phyloP scores from a whole-genome alignment of 441 rosid species.

The Corymbia citriodora region DNA sequence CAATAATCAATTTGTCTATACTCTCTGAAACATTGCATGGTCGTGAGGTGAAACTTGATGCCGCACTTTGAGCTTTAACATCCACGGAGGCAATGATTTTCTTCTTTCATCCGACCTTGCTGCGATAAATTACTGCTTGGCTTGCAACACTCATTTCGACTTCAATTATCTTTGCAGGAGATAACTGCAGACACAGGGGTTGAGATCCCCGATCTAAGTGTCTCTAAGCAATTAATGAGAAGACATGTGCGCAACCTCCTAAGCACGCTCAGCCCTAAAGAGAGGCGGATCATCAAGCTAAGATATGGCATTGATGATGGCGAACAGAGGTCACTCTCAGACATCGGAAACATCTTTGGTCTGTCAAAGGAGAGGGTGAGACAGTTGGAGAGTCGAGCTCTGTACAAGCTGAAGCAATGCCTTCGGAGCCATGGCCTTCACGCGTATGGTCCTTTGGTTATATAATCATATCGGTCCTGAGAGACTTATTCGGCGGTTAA shows the following conservation, averaged over 20 bases:
- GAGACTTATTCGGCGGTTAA: neutral
- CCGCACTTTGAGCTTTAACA: neutral
- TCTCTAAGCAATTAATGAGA: slow-evolving; percentile 66
- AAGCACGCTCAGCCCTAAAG: slow-evolving; percentile 48
- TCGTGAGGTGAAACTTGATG: neutral
- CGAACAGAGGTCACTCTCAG: slow-evolving; percentile 52
- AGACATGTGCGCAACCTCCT: slow-evolving; percentile 57
- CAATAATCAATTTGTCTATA: neutral
- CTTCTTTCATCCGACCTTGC: neutral
- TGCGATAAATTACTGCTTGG: neutral
- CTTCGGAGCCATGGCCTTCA: slow-evolving; percentile 47
- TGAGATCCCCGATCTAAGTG: slow-evolving; percentile 53
- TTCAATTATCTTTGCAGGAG: slow-evolving; percentile 37
- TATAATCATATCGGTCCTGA: slow-evolving; percentile 17
- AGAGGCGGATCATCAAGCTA: slow-evolving; percentile 66
- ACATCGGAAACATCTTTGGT: slow-evolving; percentile 57
- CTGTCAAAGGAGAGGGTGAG: slow-evolving; percentile 75
- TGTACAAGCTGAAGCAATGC: slow-evolving; percentile 66
- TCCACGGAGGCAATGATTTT: neutral
- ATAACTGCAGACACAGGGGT: slow-evolving; percentile 61
- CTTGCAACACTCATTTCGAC: neutral
- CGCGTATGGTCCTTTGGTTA: slow-evolving; percentile 57
- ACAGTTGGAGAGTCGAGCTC: slow-evolving; percentile 71
- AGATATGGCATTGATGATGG: slow-evolving; percentile 76
- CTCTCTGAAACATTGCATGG: neutral